Conservation (phyloP, 768 basidiomycete species). For the Tylopilus sp. region DNA sequence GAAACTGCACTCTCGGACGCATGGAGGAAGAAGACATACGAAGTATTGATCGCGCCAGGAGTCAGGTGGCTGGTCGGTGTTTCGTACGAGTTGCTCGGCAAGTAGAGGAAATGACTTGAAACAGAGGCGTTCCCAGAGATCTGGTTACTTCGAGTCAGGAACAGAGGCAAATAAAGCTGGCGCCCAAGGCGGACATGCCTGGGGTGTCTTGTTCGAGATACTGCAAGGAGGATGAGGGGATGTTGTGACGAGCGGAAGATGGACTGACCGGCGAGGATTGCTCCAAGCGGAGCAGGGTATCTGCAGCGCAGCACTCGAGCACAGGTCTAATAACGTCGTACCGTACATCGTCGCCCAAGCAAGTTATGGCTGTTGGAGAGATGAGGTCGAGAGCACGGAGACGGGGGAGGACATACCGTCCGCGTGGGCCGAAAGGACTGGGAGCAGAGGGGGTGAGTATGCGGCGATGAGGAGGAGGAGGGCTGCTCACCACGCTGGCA, state of each 20-base stretch:
- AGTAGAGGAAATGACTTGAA: constrained; percentile 56
- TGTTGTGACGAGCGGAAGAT: constrained; percentile 4
- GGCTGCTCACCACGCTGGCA: constrained; percentile 66
- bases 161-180: not conserved
- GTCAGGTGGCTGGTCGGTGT: constrained; percentile 43
- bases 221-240: constrained; percentile 33
- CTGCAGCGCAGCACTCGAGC: constrained; percentile 66
- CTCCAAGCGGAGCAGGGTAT: constrained; percentile 68
- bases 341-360: constrained; percentile 58
- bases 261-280: constrained; percentile 61
- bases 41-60: constrained; percentile 72
- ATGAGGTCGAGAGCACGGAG: constrained; percentile 1
- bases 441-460: constrained; percentile 11
- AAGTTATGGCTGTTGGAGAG: constrained; percentile 49
- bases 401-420: constrained; percentile 47
- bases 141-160: constrained; percentile 34
- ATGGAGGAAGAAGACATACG: constrained; percentile 39
- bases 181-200: constrained; percentile 35
- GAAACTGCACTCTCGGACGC: not conserved
- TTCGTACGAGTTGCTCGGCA: constrained; percentile 43
- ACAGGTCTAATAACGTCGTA: constrained; percentile 70
- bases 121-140: constrained; percentile 66
- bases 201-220: constrained; percentile 53
- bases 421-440: constrained; percentile 59
- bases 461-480: not conserved